Evolutionary conservation across 2,329 filamentous ascomycete genomes (phyloP), one percentile per base, ranked within the genome.

Genomic region (Sporothrix globosa): DNA sequence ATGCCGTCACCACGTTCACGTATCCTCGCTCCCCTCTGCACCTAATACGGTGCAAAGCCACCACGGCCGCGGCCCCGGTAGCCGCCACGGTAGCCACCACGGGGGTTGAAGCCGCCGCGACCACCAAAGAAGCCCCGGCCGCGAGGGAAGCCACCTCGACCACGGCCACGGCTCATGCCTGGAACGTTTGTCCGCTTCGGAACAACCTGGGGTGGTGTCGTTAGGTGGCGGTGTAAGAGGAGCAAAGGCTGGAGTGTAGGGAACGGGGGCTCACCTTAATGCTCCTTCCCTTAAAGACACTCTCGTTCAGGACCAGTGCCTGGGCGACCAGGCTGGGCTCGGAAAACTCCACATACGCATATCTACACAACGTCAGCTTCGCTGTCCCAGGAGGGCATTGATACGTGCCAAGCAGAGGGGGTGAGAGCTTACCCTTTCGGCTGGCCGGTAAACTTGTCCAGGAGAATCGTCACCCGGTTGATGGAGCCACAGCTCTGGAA

Each of bases 361-460:
- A 99, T 74, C 94, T 97, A 81, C 6, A 24, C 68, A 74, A 46
- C 54, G 53, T 70, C 41, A 69, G 68, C 27, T 24, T n/a, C 13
- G n/a, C 19, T 11, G 17, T 41, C 41, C n/a, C 13, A 24, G 13
- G 19, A 27, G 9, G 5, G 17, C 19, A 19, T 10, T n/a, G 19
- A 19, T 19, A 5, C 44, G 44, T 17, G 19, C 48, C 19, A 14
- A 46, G 24, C 21, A 27, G 10, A 9, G 5, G 39, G 17, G 1
- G 7, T 4, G 17, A 7, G n/a, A 27, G 77, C 90, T 81, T 84
- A 97, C 94, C 96, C 96, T 85, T 99, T 99, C n/a, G 96, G 96
- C 84, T 98, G 94, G 74, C 96, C 96, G 13, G 94, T 97, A 79
- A 97, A 98, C 84, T 99, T 99, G 83, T 99, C 96, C 76, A 99